phyloP scores from a whole-genome alignment of 257 asterid species.

The Avicennia marina region DNA sequence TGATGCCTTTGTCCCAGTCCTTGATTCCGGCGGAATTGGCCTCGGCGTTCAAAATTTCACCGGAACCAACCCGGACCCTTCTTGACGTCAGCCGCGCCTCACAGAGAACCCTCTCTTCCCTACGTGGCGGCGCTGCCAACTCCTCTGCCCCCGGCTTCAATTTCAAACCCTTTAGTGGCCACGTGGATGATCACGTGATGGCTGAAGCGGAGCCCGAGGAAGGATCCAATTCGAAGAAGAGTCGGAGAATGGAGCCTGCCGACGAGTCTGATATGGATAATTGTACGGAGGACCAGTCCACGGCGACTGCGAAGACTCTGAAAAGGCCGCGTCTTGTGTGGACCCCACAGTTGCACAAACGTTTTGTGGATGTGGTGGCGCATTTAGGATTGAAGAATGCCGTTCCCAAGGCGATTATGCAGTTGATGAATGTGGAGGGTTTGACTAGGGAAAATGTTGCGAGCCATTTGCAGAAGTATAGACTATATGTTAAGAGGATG shows the following conservation, averaged over 20 bases:
- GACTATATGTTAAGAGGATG: conserved; percentile 78
- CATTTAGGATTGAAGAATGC: conserved; percentile 80
- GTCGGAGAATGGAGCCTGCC: conserved; percentile 34
- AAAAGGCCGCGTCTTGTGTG: conserved; percentile 90
- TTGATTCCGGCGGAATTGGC: conserved; percentile 79
- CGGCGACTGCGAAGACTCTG: conserved; percentile 48
- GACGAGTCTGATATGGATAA: conserved; percentile 30
- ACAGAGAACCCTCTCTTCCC: conserved; percentile 50
- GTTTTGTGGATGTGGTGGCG: conserved; percentile 85
- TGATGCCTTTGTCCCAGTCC: conserved; percentile 63
- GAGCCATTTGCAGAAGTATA: conserved; percentile 85
- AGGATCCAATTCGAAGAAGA: conserved; percentile 58
- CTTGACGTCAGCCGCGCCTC: conserved; percentile 80
- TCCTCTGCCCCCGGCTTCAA: conserved; percentile 20
- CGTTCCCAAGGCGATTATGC: conserved; percentile 91
- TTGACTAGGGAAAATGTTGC: conserved; percentile 91
- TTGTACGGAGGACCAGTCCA: conserved; percentile 42
- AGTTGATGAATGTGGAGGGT: conserved; percentile 92
- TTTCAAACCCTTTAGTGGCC: conserved; percentile 34
- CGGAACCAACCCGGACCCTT: conserved; percentile 53
- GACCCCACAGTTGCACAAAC: conserved; percentile 93
- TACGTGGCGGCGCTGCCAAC: conserved; percentile 27
- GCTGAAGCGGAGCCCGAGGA: conserved; percentile 37
- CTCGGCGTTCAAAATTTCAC: conserved; percentile 70
- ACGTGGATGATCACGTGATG: conserved; percentile 30